Conservation (phyloP, 2,329 filamentous ascomycete species). For the Trichoderma sp. region DNA sequence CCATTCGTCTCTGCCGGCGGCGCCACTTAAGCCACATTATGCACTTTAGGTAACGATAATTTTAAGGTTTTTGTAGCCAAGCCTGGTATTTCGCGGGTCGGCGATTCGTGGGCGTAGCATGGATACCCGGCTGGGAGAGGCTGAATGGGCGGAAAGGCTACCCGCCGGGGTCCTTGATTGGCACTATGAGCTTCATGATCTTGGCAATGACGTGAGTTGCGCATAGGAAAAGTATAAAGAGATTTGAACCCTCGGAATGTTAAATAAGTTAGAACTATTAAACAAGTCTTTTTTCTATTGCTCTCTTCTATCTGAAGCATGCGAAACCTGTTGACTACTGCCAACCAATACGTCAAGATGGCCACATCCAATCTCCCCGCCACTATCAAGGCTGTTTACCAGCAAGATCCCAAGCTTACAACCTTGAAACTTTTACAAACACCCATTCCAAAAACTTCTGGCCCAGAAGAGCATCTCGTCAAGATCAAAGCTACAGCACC, state of each 20-base stretch:
- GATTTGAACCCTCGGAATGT: background rate
- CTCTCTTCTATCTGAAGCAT: background rate
- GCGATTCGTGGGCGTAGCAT: background rate
- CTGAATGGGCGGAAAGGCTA: conserved; percentile 13
- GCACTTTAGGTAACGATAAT: background rate
- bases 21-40: background rate
- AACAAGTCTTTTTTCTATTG: background rate
- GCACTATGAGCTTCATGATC: background rate
- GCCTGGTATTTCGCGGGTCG: background rate
- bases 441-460: conserved; percentile 33
- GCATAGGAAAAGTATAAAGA: conserved; percentile 18
- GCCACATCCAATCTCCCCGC: conserved; percentile 21
- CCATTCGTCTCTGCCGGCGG: background rate
- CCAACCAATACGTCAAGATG: conserved; percentile 19
- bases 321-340: conserved; percentile 1
- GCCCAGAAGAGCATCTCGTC: conserved; percentile 38
- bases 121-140: background rate
- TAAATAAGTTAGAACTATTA: background rate
- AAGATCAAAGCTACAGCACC: conserved; percentile 42
- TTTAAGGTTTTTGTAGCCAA: conserved; percentile 19
- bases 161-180: background rate
- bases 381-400: conserved; percentile 35
- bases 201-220: background rate
- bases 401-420: conserved; percentile 33
- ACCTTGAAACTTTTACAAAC: conserved; percentile 32